phyloP scores from a whole-genome alignment of 1,139 yeast genomes.

The Candida glucosophila region DNA sequence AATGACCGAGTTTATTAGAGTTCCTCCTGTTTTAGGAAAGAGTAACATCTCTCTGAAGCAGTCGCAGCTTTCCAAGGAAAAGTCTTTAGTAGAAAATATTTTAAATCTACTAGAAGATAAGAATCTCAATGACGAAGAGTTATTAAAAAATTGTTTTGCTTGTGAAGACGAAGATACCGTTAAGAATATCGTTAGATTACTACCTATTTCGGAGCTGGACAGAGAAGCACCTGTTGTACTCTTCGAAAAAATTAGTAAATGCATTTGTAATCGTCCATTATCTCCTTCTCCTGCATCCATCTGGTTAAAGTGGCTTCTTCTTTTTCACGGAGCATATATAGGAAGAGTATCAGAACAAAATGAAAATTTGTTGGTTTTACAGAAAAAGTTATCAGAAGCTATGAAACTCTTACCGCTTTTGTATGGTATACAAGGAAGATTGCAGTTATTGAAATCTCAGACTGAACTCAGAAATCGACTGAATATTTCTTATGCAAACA shows the following conservation, averaged over 20 bases:
- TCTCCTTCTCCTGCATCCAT: conserved; percentile 22
- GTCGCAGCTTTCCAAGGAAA: too few species aligned
- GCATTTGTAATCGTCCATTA: conserved; percentile 27
- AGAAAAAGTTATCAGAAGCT: conserved; percentile 19
- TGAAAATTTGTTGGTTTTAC: conserved; percentile 24
- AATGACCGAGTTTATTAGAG: too few species aligned
- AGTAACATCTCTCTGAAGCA: too few species aligned
- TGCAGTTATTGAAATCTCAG: conserved; percentile 32
- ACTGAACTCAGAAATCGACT: conserved; percentile 24
- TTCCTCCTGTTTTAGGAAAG: too few species aligned
- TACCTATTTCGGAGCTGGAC: conserved; percentile 12
- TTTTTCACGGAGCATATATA: conserved; percentile 36
- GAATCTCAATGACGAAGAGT: too few species aligned
- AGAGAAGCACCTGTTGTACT: conserved; percentile 14
- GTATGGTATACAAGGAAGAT: conserved; percentile 36
- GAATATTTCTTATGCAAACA: conserved; percentile 10
- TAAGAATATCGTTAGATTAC: conserved; percentile 22
- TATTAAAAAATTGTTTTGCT: conserved; percentile 27
- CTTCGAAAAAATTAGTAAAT: conserved; percentile 24
- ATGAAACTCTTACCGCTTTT: conserved; percentile 30
- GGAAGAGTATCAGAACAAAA: conserved; percentile 22
- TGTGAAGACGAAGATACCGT: conserved; percentile 25
- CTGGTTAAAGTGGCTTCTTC: conserved; percentile 45
- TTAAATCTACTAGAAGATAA: too few species aligned
- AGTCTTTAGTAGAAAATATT: too few species aligned